phyloP scores from a whole-genome alignment of 1,139 yeast species.

The Nakaseomyces delphensis region DNA sequence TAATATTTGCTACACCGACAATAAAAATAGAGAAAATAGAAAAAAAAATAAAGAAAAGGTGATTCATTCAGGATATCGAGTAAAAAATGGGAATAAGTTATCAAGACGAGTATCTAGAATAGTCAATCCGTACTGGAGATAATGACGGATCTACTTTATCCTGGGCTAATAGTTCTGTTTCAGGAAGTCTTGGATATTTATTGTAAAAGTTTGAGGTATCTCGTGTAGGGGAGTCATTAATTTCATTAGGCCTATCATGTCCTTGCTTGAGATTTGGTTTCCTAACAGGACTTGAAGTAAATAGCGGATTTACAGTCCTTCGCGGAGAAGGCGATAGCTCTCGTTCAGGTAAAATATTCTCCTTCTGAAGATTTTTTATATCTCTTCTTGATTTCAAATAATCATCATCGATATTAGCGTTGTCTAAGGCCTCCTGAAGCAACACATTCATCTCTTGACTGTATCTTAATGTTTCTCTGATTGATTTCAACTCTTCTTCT shows the following conservation, averaged over 20 bases:
- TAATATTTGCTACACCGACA: no score
- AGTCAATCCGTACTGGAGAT: conserved; percentile 26
- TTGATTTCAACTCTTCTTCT: conserved; percentile 48
- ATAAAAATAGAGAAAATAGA: no score
- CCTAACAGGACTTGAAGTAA: conserved; percentile 31
- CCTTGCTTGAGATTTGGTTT: conserved; percentile 9
- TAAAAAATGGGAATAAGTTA: not conserved
- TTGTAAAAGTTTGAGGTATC: conserved; percentile 17
- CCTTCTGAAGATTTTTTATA: conserved; percentile 26
- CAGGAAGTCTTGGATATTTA: conserved; percentile 29
- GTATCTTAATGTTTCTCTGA: conserved; percentile 52
- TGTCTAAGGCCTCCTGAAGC: conserved; percentile 27
- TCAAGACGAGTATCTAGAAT: conserved; percentile 23
- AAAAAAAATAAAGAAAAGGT: not conserved
- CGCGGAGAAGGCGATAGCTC: conserved; percentile 30
- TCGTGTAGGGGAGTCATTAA: conserved; percentile 6
- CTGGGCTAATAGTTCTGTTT: conserved; percentile 23
- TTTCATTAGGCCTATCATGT: conserved; percentile 6
- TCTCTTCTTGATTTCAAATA: conserved; percentile 29
- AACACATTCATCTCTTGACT: conserved; percentile 27
- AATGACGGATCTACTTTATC: conserved; percentile 16
- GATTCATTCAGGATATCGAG: not conserved
- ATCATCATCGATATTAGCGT: conserved; percentile 29
- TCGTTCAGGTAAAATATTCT: conserved; percentile 23
- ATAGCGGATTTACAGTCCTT: conserved; percentile 26